Percentiles rank a stretch among this genome's conserved stretches.
Evolutionary conservation across 169 alveolate genomes (phyloP).

Genomic region (Toxoplasma gondii): DNA sequence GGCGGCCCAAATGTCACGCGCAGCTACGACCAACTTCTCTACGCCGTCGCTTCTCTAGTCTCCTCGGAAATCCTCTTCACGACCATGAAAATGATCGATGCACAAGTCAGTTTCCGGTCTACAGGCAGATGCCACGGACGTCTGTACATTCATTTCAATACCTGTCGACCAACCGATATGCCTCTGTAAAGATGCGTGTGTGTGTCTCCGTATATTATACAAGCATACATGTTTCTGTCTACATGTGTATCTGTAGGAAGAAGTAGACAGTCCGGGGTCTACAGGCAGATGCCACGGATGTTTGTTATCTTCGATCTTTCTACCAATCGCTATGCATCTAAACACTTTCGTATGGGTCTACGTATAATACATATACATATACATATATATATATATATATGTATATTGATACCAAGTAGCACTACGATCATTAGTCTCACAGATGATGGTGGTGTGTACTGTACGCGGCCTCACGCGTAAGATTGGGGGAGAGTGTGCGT

Average conservation of each 20-base stretch:
- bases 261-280: too few relatives aligned
- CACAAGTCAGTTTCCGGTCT: neutral
- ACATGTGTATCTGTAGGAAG: too few relatives aligned
- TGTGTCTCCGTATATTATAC: neutral
- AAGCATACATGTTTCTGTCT: too few relatives aligned
- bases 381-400: neutral
- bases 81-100: slow-evolving; percentile 64
- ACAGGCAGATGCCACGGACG: neutral
- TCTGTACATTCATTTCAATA: too few relatives aligned
- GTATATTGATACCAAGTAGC: neutral
- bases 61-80: slow-evolving; percentile 49
- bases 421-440: neutral
- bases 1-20: slow-evolving; percentile 66
- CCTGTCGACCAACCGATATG: neutral
- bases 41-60: slow-evolving; percentile 60
- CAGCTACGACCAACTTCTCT: slow-evolving; percentile 61
- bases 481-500: too few relatives aligned
- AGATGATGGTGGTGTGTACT: too few relatives aligned
- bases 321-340: too few relatives aligned
- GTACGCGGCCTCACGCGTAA: too few relatives aligned
- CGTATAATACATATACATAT: neutral
- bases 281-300: too few relatives aligned
- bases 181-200: neutral
- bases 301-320: too few relatives aligned
- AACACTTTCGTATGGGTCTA: too few relatives aligned